Evolutionary conservation across 2,329 filamentous ascomycete species (phyloP), one percentile per base, ranked within the genome.

Genomic region (Sporothrix phasma): DNA sequence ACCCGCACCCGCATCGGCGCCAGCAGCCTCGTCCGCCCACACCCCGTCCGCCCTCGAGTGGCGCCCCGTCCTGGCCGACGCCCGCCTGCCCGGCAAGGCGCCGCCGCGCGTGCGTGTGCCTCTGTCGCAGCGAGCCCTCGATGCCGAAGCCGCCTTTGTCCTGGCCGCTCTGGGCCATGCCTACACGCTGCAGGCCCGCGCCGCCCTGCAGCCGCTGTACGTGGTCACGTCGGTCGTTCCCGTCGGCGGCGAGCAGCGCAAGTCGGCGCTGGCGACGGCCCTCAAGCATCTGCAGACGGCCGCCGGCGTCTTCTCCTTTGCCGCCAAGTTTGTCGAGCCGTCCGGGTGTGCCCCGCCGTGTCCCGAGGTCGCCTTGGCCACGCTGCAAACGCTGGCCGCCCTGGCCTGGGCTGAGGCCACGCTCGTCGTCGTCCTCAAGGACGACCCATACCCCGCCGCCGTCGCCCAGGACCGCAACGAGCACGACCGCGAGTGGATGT

Each of bases 401-500:
- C 80, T 97, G 3, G 86, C 90, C 0, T 80, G 94, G 37, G 91
- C 92, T 1, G 93, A 97, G 75, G 92, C 92, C 0, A 97, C 92
- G 0, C 81, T 97, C 1, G 83, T 97, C 1, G 91, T 91, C 0
- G 91, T 97, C 0, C 75, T 96, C 59, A 97, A 97, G 70, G 93
- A 97, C 72, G 94, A 99, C 71, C 92, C 93, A 0, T 97, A 97
- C 71, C 88, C 93, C 1, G 86, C 88, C 1, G 84, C 87, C 6
- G 88, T 96, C 2, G 86, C 91, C 0, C 90, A 96, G 70, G 85
- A 88, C 64, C 83, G 92, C 56, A 95, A 96, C 72, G 84, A 87
- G 62, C 86, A 88, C 69, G 91, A 92, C 74, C 91, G 84, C 66
- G 93, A 97, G 69, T 99, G 93, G 93, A 97, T 97, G 92, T 95